phyloP scores from a whole-genome alignment of 2,329 filamentous ascomycete species.

The Venturia carpophila region DNA sequence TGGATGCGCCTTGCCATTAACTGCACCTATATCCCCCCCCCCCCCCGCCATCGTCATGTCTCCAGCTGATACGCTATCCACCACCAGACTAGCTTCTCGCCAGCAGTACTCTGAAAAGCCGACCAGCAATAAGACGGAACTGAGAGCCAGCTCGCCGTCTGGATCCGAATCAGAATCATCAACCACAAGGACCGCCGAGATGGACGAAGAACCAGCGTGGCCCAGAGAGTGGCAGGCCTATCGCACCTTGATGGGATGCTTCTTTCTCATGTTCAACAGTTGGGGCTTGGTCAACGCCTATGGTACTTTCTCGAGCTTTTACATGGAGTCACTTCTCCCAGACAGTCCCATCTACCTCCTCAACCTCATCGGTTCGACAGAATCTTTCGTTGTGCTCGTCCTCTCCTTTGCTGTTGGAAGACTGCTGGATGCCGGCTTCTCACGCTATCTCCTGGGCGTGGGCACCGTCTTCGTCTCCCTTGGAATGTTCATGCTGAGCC shows the following conservation, averaged over 20 bases:
- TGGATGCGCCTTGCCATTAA: not conserved
- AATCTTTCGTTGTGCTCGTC: conserved; percentile 40
- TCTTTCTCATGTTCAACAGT: conserved; percentile 45
- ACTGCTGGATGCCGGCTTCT: conserved; percentile 42
- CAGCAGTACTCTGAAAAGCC: conserved; percentile 2
- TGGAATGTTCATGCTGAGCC: conserved; percentile 33
- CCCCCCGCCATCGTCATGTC: not conserved
- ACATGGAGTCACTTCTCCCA: conserved; percentile 39
- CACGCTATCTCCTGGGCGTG: conserved; percentile 32
- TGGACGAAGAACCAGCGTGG: conserved; percentile 31
- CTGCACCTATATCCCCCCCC: not conserved
- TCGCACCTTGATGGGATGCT: conserved; percentile 38
- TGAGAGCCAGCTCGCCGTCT: not conserved
- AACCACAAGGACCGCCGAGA: not conserved
- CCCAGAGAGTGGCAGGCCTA: conserved; percentile 40
- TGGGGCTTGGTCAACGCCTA: conserved; percentile 45
- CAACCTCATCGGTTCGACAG: conserved; percentile 42
- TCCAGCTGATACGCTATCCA: not conserved
- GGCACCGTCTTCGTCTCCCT: conserved; percentile 37
- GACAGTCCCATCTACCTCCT: conserved; percentile 34
- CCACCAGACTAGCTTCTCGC: not conserved
- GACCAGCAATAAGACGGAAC: too few relatives aligned
- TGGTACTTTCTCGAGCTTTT: conserved; percentile 44
- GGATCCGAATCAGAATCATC: not conserved
- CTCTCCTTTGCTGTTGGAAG: conserved; percentile 41